Evolutionary conservation across 1,284 basidiomycete genomes (phyloP), one percentile per base, ranked within the genome.

Genomic region (Cystobasidiaceae sp.): DNA sequence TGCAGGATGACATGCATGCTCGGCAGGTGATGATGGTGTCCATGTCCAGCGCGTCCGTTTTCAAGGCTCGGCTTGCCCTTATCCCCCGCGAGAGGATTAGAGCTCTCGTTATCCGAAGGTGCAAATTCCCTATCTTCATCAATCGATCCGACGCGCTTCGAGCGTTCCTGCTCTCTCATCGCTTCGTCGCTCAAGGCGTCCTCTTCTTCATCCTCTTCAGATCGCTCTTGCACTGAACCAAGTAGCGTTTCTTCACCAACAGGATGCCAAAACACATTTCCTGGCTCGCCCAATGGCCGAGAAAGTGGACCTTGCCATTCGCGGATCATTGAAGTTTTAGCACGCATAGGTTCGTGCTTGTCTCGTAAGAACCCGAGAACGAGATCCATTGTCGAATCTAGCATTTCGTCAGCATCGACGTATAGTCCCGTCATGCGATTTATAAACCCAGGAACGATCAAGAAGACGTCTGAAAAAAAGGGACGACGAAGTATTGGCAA

Each of bases 401-500:
- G 23, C 30, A 62, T 43, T 21, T 62, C 52, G 25, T 50, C 46
- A 15, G 66, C 51, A 34, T 67, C 59, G 11, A 43, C 32, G 17
- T 52, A 39, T 15, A 67, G 50, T 7, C 66, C 66, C 7, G 44
- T 62, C 49, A 17, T 27, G 13, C 51, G 25, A 32, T 67, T 67
- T 19, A 67, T 56, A 39, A 67, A 56, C 15, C 21, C 9, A 11
- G 66, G 66, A 3, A 67, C 34, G 23, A 67, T 62, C 1, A 62
- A 21, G 43, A 50, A 49, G 6, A 67, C 57, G 34, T 68, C 67
- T n/a, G 44, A 49, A 25, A 50, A 57, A n/a, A n/a, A n/a, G n/a
- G n/a, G n/a, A n/a, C n/a, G n/a, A n/a, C n/a, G n/a, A n/a, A n/a
- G n/a, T n/a, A n/a, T n/a, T n/a, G n/a, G n/a, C n/a, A n/a, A n/a